A percentile compares a stretch with the other conserved stretches of the same genome.
Conservation (phyloP, 345 rosid species). For the Brassica cretica region DNA sequence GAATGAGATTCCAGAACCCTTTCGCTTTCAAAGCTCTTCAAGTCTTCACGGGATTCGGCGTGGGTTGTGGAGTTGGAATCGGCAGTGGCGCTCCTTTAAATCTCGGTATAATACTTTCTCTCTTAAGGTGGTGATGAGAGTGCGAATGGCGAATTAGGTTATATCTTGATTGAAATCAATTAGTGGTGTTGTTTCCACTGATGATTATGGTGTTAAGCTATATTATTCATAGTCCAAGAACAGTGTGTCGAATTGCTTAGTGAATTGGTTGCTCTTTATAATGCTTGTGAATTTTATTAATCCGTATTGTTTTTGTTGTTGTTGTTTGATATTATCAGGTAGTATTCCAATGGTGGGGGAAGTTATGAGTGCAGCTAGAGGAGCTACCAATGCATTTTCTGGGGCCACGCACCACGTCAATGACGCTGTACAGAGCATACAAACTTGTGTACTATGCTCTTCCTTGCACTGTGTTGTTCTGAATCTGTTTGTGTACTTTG, state of each 20-base stretch:
- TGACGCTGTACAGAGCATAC: slow-evolving; percentile 51
- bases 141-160: background rate
- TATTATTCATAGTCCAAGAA: background rate
- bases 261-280: slow-evolving; percentile 9
- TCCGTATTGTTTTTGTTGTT: background rate
- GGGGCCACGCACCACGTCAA: slow-evolving; percentile 78
- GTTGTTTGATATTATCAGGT: slow-evolving; percentile 41
- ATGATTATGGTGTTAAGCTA: background rate
- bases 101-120: slow-evolving; percentile 50
- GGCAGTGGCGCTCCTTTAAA: slow-evolving; percentile 82
- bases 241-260: slow-evolving; percentile 10
- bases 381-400: slow-evolving; percentile 85
- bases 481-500: slow-evolving; percentile 10
- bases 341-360: slow-evolving; percentile 78
- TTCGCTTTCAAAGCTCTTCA: slow-evolving; percentile 85
- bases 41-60: slow-evolving; percentile 92
- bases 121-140: background rate
- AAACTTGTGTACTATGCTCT: background rate
- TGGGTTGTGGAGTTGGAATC: slow-evolving; percentile 94
- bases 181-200: background rate
- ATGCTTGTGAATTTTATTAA: background rate
- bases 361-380: slow-evolving; percentile 91
- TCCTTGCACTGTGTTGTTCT: slow-evolving; percentile 14
- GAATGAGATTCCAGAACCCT: slow-evolving; percentile 69
- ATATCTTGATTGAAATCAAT: background rate